phyloP scores from a whole-genome alignment of 805 yeast species.

The Zygosaccharomyces bisporus region DNA sequence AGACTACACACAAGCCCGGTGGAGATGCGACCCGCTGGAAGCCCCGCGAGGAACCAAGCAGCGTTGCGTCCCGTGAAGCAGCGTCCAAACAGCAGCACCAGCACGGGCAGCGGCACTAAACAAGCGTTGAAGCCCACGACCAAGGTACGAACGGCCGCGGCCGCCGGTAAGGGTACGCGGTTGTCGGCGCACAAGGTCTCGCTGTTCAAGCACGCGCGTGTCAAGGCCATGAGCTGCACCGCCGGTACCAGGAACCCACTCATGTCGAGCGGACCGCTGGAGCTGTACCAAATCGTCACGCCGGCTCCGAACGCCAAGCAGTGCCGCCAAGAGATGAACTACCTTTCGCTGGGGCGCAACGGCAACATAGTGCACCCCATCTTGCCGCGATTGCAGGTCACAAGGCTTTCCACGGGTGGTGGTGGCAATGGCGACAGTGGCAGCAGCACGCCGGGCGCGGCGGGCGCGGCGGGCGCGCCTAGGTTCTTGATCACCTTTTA shows the following conservation, averaged over 20 bases:
- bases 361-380: conserved; percentile 61
- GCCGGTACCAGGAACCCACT: conserved; percentile 11
- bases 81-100: neutral
- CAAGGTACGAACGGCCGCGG: conserved; percentile 11
- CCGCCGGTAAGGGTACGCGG: too few species aligned
- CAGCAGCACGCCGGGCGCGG: too few species aligned
- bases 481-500: conserved; percentile 58
- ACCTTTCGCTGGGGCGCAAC: conserved; percentile 33
- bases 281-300: conserved; percentile 32
- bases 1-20: neutral
- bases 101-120: neutral
- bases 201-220: conserved; percentile 28
- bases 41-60: neutral
- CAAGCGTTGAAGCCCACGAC: neutral
- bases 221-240: conserved; percentile 23
- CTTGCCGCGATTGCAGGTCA: conserved; percentile 59
- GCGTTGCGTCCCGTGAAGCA: neutral
- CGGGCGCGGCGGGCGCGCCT: conserved; percentile 33
- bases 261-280: conserved; percentile 31
- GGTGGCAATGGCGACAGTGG: too few species aligned
- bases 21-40: neutral
- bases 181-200: conserved; percentile 33
- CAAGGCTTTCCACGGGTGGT: conserved; percentile 41
- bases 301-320: conserved; percentile 17
- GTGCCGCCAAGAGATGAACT: conserved; percentile 25